Percentiles rank a stretch among this genome's conserved stretches.
These are phyloP conservation scores for Microdochium paspali DNA, from an alignment of 2,329 filamentous ascomycete genomes.

Conservation along the genomic window DNA sequence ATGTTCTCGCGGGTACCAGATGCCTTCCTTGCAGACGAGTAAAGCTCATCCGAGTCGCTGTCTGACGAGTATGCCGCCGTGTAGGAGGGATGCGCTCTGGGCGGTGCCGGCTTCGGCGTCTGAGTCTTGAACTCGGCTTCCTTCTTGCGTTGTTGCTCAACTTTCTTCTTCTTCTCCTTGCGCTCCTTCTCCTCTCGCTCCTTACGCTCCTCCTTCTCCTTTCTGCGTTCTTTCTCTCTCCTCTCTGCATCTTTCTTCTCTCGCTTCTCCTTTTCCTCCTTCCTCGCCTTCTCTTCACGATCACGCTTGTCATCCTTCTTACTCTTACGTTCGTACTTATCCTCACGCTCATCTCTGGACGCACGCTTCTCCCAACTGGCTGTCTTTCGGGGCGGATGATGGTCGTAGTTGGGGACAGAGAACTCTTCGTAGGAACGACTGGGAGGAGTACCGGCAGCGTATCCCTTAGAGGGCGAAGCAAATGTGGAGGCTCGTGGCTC, in stretches of 20 bases:
- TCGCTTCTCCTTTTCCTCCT: constrained; percentile 22
- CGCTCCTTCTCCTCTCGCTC: constrained; percentile 5
- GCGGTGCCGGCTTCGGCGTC: constrained; percentile 3
- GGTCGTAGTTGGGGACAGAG: constrained; percentile 30
- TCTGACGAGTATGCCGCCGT: constrained; percentile 1
- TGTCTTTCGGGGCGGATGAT: constrained; percentile 31
- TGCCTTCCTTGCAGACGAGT: constrained; percentile 15
- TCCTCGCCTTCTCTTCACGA: constrained; percentile 25
- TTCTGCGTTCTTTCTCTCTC: constrained; percentile 19
- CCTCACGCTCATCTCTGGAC: not conserved
- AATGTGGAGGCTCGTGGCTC: constrained; percentile 36
- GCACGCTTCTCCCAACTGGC: constrained; percentile 20
- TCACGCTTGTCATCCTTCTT: constrained; percentile 31
- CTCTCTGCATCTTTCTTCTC: constrained; percentile 15
- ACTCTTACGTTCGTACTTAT: constrained; percentile 3
- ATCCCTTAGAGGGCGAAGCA: constrained; percentile 24
- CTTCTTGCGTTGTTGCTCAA: constrained; percentile 18
- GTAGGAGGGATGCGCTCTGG: not conserved
- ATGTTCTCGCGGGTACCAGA: constrained; percentile 7
- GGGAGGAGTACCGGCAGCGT: constrained; percentile 19
- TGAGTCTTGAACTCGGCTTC: constrained; percentile 15
- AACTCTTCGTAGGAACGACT: constrained; percentile 38
- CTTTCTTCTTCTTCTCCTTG: constrained; percentile 13
- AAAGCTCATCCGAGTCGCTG: not conserved
- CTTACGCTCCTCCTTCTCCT: constrained; percentile 20